A percentile compares a stretch with the other conserved stretches of the same genome.
phyloP scores from a whole-genome alignment of 2,329 filamentous ascomycete species.

The Myrmaecium sp. region DNA sequence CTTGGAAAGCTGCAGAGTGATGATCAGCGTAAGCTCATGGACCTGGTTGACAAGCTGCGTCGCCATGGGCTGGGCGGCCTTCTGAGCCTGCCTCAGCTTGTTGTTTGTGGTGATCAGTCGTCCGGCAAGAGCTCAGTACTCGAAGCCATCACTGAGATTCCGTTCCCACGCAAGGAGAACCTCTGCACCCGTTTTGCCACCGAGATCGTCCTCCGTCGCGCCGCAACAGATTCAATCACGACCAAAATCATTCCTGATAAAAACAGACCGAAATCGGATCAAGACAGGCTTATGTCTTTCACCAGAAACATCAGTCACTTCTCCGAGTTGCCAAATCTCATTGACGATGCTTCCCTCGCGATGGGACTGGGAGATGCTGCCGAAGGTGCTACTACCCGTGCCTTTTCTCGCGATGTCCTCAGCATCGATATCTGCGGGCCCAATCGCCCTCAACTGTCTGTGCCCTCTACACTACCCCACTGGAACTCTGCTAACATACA shows the following conservation, averaged over 20 bases:
- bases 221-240: slow-evolving; percentile 8
- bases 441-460: slow-evolving; percentile 5
- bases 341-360: background rate
- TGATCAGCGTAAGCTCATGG: slow-evolving; percentile 31
- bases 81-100: slow-evolving; percentile 13
- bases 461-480: slow-evolving; percentile 1
- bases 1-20: slow-evolving; percentile 28
- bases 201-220: slow-evolving; percentile 27
- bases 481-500: no score
- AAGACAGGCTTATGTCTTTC: slow-evolving; percentile 20
- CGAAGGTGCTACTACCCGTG: slow-evolving; percentile 7
- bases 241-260: slow-evolving; percentile 22
- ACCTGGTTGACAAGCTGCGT: slow-evolving; percentile 36
- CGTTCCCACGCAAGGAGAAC: slow-evolving; percentile 21
- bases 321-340: slow-evolving; percentile 7
- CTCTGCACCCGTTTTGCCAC: slow-evolving; percentile 30
- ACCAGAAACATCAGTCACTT: slow-evolving; percentile 18
- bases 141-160: slow-evolving; percentile 17
- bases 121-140: slow-evolving; percentile 20
- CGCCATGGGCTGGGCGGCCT: slow-evolving; percentile 25
- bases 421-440: slow-evolving; percentile 27
- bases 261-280: slow-evolving; percentile 9
- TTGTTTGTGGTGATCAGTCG: slow-evolving; percentile 21
- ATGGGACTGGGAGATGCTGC: slow-evolving; percentile 19
- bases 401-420: slow-evolving; percentile 26